These are phyloP conservation scores for Stemphylium beticola DNA, from an alignment of 2,329 filamentous ascomycete genomes.

Conservation along the genomic window DNA sequence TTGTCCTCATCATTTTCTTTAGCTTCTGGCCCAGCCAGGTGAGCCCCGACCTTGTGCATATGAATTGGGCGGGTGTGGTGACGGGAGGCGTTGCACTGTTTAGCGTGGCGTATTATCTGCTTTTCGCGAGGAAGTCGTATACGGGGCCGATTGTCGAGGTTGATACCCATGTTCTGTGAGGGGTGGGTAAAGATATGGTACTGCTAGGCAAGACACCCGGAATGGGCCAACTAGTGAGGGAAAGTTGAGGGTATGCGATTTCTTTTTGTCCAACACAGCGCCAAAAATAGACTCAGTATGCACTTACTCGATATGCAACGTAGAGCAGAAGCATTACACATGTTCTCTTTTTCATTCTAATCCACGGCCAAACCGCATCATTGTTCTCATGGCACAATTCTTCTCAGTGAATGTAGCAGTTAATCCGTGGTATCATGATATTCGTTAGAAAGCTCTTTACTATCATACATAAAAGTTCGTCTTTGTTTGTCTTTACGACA, in stretches of 20 bases:
- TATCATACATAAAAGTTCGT: slow-evolving; percentile 8
- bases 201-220: too few species aligned
- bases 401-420: not conserved
- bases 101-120: slow-evolving; percentile 40
- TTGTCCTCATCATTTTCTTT: slow-evolving; percentile 44
- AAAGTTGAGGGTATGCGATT: too few species aligned
- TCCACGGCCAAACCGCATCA: too few species aligned
- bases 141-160: slow-evolving; percentile 44
- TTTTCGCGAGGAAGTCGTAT: slow-evolving; percentile 41
- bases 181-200: not conserved
- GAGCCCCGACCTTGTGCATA: slow-evolving; percentile 24
- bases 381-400: not conserved
- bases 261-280: too few species aligned
- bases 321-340: too few species aligned
- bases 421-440: not conserved
- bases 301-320: too few species aligned
- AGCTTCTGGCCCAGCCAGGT: slow-evolving; percentile 42
- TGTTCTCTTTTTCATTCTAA: too few species aligned
- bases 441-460: slow-evolving; percentile 1
- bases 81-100: slow-evolving; percentile 37
- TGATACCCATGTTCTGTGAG: slow-evolving; percentile 29
- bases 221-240: too few species aligned
- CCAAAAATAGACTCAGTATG: too few species aligned
- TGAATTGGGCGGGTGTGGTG: slow-evolving; percentile 46
- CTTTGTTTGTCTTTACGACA: not conserved